phyloP scores from a whole-genome alignment of 2,329 filamentous ascomycete species.

The Macrophomina tecta region DNA sequence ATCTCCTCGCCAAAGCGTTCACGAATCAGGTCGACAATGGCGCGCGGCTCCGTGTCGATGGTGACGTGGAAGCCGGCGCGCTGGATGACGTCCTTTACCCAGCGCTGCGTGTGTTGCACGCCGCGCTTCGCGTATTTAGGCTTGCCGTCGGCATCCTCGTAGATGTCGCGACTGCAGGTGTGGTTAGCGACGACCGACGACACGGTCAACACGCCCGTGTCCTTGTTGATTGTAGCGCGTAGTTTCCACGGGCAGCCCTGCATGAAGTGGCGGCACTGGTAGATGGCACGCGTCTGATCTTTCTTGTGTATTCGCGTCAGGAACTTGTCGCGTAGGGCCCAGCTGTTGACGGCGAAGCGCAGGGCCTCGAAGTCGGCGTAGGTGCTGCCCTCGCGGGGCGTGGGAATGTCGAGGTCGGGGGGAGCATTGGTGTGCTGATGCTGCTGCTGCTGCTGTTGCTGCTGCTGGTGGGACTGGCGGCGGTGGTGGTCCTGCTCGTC shows the following conservation, averaged over 20 bases:
- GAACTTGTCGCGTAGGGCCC: slow-evolving; percentile 32
- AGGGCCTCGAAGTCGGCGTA: slow-evolving; percentile 30
- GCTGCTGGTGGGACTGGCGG: slow-evolving; percentile 6
- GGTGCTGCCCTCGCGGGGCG: slow-evolving; percentile 28
- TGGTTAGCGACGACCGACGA: slow-evolving; percentile 29
- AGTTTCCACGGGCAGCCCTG: slow-evolving; percentile 30
- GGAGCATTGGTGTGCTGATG: slow-evolving; percentile 27
- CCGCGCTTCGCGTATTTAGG: slow-evolving; percentile 31
- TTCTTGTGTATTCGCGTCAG: slow-evolving; percentile 31
- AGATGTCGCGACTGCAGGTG: slow-evolving; percentile 28
- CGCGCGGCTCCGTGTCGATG: slow-evolving; percentile 27
- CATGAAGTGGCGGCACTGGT: slow-evolving; percentile 29
- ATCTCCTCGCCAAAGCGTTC: slow-evolving; percentile 30
- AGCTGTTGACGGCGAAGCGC: slow-evolving; percentile 31
- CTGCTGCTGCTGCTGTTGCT: slow-evolving; percentile 20
- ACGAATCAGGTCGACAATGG: slow-evolving; percentile 29
- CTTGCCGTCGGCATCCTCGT: slow-evolving; percentile 29
- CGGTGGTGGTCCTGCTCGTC: slow-evolving; percentile 24
- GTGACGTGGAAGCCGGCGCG: slow-evolving; percentile 28
- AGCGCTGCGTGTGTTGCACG: slow-evolving; percentile 31
- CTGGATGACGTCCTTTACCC: slow-evolving; percentile 30
- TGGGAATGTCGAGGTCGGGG: slow-evolving; percentile 30
- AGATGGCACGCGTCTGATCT: slow-evolving; percentile 30
- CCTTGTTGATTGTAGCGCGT: slow-evolving; percentile 29
- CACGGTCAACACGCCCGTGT: slow-evolving; percentile 28